Conservation (phyloP, 768 basidiomycete species). For the Galerina sulciceps region DNA sequence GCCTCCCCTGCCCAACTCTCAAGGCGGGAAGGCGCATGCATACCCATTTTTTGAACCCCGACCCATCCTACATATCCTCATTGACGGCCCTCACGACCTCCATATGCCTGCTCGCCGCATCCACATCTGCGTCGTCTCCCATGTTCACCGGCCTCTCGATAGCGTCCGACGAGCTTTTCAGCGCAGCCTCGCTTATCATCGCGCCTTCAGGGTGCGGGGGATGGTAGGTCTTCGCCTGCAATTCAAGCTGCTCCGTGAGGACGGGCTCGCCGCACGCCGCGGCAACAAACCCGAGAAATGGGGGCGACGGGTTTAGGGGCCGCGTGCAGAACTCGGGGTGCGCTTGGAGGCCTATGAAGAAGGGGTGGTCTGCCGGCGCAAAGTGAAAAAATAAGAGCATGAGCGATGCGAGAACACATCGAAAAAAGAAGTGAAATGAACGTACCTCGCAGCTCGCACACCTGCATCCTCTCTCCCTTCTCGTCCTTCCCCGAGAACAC, state of each 20-base stretch:
- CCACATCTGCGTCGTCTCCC: not conserved
- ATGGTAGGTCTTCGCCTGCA: constrained; percentile 63
- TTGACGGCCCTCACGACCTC: constrained; percentile 15
- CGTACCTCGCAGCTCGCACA: constrained; percentile 83
- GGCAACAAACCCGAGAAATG: constrained; percentile 95
- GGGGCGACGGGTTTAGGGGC: constrained; percentile 95
- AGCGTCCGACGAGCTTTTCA: constrained; percentile 40
- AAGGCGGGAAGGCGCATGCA: no score
- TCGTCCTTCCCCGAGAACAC: constrained; percentile 87
- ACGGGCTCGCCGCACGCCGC: constrained; percentile 61
- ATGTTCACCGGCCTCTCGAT: not conserved
- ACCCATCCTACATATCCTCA: constrained; percentile 11
- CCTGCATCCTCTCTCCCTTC: constrained; percentile 96
- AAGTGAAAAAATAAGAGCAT: not conserved
- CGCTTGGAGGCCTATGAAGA: constrained; percentile 92
- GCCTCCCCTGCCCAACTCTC: no score
- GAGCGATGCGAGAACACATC: not conserved
- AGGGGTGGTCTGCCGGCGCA: constrained; percentile 76
- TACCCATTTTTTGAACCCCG: not conserved
- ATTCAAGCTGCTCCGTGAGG: constrained; percentile 72
- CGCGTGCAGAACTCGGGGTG: constrained; percentile 99
- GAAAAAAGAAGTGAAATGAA: constrained; percentile 15
- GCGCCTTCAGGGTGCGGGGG: constrained; percentile 79
- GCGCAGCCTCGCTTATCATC: constrained; percentile 71
- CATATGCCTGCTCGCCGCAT: constrained; percentile 12